Evolutionary conservation across 495 filamentous ascomycete species (phyloP), one percentile per base, ranked within the genome.

Genomic region (Chaetomium cochliodes): DNA sequence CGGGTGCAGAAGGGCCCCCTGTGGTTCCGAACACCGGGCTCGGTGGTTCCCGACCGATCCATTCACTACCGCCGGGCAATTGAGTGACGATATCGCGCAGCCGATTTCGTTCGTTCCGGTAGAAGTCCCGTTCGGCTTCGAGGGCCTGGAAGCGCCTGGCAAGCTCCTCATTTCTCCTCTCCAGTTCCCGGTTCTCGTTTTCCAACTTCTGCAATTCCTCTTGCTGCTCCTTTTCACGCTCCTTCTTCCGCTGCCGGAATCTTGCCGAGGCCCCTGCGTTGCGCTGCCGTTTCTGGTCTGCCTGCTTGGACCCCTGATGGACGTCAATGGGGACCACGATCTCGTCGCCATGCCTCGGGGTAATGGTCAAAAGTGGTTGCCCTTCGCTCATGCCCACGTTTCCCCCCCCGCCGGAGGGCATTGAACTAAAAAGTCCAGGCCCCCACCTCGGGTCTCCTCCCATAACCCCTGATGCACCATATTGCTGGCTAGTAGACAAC

Each of bases 221-320:
- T 69, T 88, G 84, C 63, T 86, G 80, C 70, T 92, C 88, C 68
- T 85, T 83, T 75, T 97, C 93, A 70, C 92, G 92, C 70, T 94
- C 89, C 75, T 97, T 98, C 69, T 90, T 86, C 58, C 93, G 84
- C 72, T 90, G 87, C 60, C 94, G 87, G 70, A 98, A 97, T 49
- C 94, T 81, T 63, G 92, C 87, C 47, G 92, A 97, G 9, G 94
- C 94, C 51, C 91, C 91, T 57, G 96, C 96, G 73, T 98, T 98
- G 47, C 92, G 88, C 77, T 92, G 91, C 57, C 91, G 83, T 76
- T 97, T 98, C 78, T 96, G 91, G 66, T 96, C 92, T 69, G 91
- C 89, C 67, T 87, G 87, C 66, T 89, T 91, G 63, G 90, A 96
- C 23, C 88, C 93, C 65, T 88, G 87, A 65, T 92, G 91, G 67